A percentile compares a stretch with the other conserved stretches of the same genome.
These are phyloP conservation scores for Colletotrichum abscissum DNA, from an alignment of 2,329 filamentous ascomycete genomes.

Conservation along the genomic window DNA sequence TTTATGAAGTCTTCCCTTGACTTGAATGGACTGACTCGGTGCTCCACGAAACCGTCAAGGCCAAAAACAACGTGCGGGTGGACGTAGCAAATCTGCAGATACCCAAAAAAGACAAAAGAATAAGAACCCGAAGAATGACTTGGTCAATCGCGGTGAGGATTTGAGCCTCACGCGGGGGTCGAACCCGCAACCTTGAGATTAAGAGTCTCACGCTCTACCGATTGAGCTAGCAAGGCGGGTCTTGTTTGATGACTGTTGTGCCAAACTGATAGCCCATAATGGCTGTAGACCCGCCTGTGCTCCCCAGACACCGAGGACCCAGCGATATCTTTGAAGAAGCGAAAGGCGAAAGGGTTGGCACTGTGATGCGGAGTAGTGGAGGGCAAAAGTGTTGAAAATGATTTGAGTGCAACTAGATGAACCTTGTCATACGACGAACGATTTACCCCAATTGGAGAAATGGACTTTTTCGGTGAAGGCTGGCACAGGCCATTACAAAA, in stretches of 20 bases:
- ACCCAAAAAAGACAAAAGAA: neutral
- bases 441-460: no score
- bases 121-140: neutral
- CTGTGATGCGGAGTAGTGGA: no score
- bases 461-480: no score
- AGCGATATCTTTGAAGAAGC: neutral
- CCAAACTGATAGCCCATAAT: accelerated
- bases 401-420: no score
- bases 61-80: no score
- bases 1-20: neutral
- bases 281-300: neutral
- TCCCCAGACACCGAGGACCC: neutral
- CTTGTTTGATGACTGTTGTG: neutral
- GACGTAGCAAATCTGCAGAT: neutral
- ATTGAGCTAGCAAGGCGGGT: conserved; percentile 35
- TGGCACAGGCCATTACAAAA: no score
- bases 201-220: conserved; percentile 66
- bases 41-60: no score
- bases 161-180: conserved; percentile 39
- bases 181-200: conserved; percentile 44
- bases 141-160: conserved; percentile 24
- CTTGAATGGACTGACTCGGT: no score
- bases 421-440: no score
- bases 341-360: neutral
- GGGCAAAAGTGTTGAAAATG: no score